phyloP scores from a whole-genome alignment of 257 asterid species.

The Penstemon davidsonii region DNA sequence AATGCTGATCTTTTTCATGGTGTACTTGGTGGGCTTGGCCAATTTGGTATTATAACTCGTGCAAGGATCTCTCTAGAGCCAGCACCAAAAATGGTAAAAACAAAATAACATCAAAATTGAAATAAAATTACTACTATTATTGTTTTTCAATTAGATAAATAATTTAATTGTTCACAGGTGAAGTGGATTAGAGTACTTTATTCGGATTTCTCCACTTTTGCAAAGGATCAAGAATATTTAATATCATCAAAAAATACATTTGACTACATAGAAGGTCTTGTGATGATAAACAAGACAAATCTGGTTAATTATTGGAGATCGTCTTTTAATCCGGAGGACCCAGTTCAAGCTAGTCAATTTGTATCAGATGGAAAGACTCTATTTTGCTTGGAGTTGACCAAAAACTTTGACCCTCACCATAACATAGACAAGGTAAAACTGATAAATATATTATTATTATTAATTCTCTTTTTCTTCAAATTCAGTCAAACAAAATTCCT shows the following conservation, averaged over 20 bases:
- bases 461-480: too few species aligned
- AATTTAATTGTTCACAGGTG: conserved; percentile 49
- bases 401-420: conserved; percentile 46
- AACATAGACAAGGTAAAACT: conserved; percentile 50
- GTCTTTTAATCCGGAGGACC: conserved; percentile 66
- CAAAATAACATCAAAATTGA: conserved; percentile 23
- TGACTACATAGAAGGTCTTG: conserved; percentile 87
- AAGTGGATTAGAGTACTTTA: conserved; percentile 87
- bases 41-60: conserved; percentile 80
- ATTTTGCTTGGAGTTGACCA: conserved; percentile 79
- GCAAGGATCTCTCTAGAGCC: conserved; percentile 86
- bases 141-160: too few species aligned
- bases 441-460: too few species aligned
- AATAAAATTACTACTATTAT: not conserved
- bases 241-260: conserved; percentile 62
- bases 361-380: conserved; percentile 74
- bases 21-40: conserved; percentile 95
- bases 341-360: conserved; percentile 62
- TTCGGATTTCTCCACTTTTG: conserved; percentile 67
- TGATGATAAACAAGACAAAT: conserved; percentile 66
- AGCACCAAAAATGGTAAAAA: conserved; percentile 79
- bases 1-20: conserved; percentile 82
- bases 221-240: conserved; percentile 71
- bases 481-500: too few species aligned
- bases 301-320: conserved; percentile 78